Evolutionary conservation across 768 basidiomycete species (phyloP).

Genomic region (Cytidiella melzeri): DNA sequence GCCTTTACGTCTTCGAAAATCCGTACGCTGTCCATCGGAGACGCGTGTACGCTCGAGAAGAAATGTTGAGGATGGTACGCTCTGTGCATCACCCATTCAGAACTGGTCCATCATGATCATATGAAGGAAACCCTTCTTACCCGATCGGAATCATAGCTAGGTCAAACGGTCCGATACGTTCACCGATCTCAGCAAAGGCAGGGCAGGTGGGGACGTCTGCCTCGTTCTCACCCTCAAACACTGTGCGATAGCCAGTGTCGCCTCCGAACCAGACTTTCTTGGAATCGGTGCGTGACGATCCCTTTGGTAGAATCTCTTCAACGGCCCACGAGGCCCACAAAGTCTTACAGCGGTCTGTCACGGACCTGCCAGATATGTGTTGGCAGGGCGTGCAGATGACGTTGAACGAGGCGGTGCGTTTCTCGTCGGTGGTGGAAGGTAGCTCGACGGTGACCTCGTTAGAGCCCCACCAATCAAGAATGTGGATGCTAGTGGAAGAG

Average conservation of each 20-base stretch:
- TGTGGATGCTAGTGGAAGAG: slow-evolving; percentile 24
- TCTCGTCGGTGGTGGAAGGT: slow-evolving; percentile 18
- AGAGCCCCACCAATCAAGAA: slow-evolving; percentile 49
- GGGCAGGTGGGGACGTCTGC: slow-evolving; percentile 56
- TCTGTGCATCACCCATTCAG: too few species aligned
- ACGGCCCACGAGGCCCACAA: slow-evolving; percentile 68
- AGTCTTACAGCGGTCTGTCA: slow-evolving; percentile 46
- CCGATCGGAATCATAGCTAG: slow-evolving; percentile 69
- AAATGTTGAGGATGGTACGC: slow-evolving; percentile 51
- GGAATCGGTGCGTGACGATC: background rate
- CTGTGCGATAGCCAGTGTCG: slow-evolving; percentile 58
- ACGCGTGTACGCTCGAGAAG: slow-evolving; percentile 58
- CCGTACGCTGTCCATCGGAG: slow-evolving; percentile 61
- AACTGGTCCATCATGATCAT: too few species aligned
- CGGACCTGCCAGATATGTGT: slow-evolving; percentile 49
- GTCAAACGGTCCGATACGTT: slow-evolving; percentile 56
- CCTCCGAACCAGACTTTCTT: slow-evolving; percentile 61
- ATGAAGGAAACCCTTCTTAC: slow-evolving; percentile 30
- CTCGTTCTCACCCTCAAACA: slow-evolving; percentile 41
- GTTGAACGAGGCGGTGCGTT: slow-evolving; percentile 28
- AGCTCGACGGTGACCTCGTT: slow-evolving; percentile 17
- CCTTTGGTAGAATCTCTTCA: slow-evolving; percentile 35
- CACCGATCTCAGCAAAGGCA: slow-evolving; percentile 67
- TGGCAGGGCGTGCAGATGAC: slow-evolving; percentile 60
- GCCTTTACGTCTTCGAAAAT: slow-evolving; percentile 60